Base-by-base conservation (phyloP, 805 yeast species). In the Kuraishia piskuri region DNA sequence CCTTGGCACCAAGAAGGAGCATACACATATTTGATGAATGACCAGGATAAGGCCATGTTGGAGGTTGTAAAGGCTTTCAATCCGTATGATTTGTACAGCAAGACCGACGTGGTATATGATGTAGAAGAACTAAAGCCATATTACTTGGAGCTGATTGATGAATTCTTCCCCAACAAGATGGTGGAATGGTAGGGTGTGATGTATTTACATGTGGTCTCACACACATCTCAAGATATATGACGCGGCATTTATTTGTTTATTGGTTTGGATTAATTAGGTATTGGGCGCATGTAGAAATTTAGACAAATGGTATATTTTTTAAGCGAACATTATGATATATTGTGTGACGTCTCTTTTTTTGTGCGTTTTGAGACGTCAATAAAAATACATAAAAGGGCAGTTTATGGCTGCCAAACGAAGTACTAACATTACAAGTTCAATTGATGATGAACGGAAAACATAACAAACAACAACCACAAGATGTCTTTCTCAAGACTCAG, bases 1-100 rank as follows among this genome's bases (percentile, higher is more conserved):
- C 90, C 90, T 1, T 83, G 88, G 84, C 90, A 84, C 63, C 79
- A 84, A 55, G 89, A 84, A 60, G 76, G 78, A 51, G 88, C 88
- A 1, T 84, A 84, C 65, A 69, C 68, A 46, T 79, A 83, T 60
- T 68, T 84, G 53, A 84, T 84, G 90, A 77, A 79, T 59, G 80
- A 77, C 8, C 78, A 80, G 53, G 90, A 84, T 59, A 65, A 71
- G 51, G 74, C 78, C 61, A 79, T 83, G 82, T 67, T 84, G 50
- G 73, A 74, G 53, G 87, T 85, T 8, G 90, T 84, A 19, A 72
- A 80, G 60, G 82, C 81, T 1, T 84, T 84, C 63, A 84, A 84
- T 64, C 81, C 81, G 23, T 84, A 83, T 61, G 90, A 84, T 61
- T 69, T 84, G 50, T 84, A 84, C 62, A 83, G 88, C 3, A 84